A percentile compares a stretch with the other conserved stretches of the same genome.
Conservation (phyloP, 257 asterid genomes). For the Solanum piurae region DNA sequence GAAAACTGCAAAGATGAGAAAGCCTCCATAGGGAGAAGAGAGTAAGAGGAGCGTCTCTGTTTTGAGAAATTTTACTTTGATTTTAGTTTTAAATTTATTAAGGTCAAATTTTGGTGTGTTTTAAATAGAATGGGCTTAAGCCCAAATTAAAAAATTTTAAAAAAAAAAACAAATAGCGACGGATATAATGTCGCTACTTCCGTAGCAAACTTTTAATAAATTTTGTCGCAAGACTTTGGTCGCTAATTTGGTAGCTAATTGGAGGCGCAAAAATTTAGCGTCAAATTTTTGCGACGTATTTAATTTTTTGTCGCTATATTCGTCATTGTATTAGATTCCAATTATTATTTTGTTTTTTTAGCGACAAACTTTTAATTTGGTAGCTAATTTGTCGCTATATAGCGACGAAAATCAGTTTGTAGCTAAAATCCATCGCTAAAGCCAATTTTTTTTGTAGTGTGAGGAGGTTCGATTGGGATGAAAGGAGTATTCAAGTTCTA, state of each 20-base stretch:
- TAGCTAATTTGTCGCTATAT: too few relatives aligned
- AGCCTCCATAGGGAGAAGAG: too few relatives aligned
- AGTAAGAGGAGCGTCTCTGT: too few relatives aligned
- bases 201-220: too few relatives aligned
- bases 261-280: not conserved
- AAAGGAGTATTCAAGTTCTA: too few relatives aligned
- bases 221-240: not conserved
- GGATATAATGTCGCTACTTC: not conserved
- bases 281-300: not conserved
- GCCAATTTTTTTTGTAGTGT: too few relatives aligned
- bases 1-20: not conserved
- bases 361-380: not conserved
- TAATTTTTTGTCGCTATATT: not conserved
- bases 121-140: not conserved
- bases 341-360: too few relatives aligned
- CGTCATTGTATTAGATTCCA: not conserved
- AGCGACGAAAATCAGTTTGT: not conserved
- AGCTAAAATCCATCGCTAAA: not conserved
- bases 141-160: not conserved
- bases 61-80: too few relatives aligned
- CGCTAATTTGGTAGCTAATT: not conserved
- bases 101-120: too few relatives aligned
- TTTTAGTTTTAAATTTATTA: too few relatives aligned
- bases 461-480: too few relatives aligned
- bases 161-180: not conserved